Evolutionary conservation across 208 protist genomes (phyloP).

Genomic region (Trypanosoma grayi): DNA sequence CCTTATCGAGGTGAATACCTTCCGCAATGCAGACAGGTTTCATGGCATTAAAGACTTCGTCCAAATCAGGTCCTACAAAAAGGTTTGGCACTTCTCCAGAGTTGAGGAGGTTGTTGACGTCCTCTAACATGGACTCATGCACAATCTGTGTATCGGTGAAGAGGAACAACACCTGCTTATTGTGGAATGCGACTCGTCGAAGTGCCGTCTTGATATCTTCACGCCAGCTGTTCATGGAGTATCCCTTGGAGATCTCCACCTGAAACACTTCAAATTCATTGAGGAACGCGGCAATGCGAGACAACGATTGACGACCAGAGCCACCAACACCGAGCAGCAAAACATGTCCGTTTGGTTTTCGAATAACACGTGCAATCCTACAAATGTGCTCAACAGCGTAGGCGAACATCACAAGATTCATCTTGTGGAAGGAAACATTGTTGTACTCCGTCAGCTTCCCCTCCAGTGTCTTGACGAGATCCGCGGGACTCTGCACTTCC

Average conservation of each 20-base stretch:
- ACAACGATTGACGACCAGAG: conserved; percentile 96
- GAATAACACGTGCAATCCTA: conserved; percentile 94
- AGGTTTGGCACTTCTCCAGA: conserved; percentile 98
- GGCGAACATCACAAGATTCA: conserved; percentile 97
- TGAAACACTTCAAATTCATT: conserved; percentile 95
- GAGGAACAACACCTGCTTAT: conserved; percentile 97
- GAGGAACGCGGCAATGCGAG: conserved; percentile 94
- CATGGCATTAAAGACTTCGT: conserved; percentile 93
- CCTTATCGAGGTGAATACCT: conserved; percentile 92
- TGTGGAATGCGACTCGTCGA: conserved; percentile 89
- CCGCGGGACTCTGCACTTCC: conserved; percentile 84
- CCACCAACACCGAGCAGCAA: conserved; percentile 98
- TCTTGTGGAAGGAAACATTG: conserved; percentile 70
- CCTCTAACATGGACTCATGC: conserved; percentile 97
- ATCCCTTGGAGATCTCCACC: conserved; percentile 96
- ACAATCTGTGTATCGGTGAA: conserved; percentile 98
- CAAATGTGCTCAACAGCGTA: conserved; percentile 97
- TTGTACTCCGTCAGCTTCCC: conserved; percentile 95
- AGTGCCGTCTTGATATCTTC: conserved; percentile 96
- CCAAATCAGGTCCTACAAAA: conserved; percentile 92
- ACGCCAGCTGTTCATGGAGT: conserved; percentile 95
- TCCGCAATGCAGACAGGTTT: conserved; percentile 91
- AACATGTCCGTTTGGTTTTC: conserved; percentile 96
- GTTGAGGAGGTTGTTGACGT: conserved; percentile 99
- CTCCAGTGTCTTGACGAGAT: conserved; percentile 83